Base-by-base conservation (phyloP, 352 stramenopile species). In the Phytophthora meadii region DNA sequence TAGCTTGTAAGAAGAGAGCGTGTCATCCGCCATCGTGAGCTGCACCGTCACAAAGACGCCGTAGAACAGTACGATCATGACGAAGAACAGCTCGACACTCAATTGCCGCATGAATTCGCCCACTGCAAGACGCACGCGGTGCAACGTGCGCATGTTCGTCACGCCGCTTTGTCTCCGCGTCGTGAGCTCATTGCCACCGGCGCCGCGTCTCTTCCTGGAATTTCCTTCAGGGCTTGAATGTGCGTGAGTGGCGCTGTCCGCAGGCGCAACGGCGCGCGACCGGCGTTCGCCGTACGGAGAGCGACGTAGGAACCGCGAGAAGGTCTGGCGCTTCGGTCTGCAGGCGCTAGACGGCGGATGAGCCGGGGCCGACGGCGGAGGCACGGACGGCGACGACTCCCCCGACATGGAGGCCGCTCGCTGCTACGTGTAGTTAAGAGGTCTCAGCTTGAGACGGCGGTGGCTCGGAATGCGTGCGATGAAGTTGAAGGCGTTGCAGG, bases 21-120 rank as follows among this genome's bases (percentile, higher is more conserved):
- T 65, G 9, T 74, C 62, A 11, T 94, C 82, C 24, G 68, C 80
- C 75, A 96, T 84, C 0, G 83, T 83, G 48, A 96, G 88, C 74
- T 96, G 88, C 40, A 92, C 70, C 14, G 92, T 76, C 65, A 95
- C 88, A 46, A 96, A 94, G 36, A 89, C 72, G 27, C 88, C 88
- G 67, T 96, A 94, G 58, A 74, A 77, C 25, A 96, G 76, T 52
- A 96, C 84, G 66, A 95, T 92, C 72, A 94, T 91, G 36, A 93
- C 85, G 65, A 96, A 96, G 57, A 96, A 96, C 24, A 95, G 61
- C 65, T 96, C 85, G 24, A 96, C 88, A 63, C 88, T 88, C 4
- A 96, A 71, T 58, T 89, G 74, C 27, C 81, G 82, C 83, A 96
- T 93, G 61, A 94, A 94, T 54, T 91, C 81, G 55, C 87, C 87